A percentile compares a stretch with the other conserved stretches of the same genome.
Conservation (phyloP, 208 protist species). For the Acanthamoeba culbertsoni region DNA sequence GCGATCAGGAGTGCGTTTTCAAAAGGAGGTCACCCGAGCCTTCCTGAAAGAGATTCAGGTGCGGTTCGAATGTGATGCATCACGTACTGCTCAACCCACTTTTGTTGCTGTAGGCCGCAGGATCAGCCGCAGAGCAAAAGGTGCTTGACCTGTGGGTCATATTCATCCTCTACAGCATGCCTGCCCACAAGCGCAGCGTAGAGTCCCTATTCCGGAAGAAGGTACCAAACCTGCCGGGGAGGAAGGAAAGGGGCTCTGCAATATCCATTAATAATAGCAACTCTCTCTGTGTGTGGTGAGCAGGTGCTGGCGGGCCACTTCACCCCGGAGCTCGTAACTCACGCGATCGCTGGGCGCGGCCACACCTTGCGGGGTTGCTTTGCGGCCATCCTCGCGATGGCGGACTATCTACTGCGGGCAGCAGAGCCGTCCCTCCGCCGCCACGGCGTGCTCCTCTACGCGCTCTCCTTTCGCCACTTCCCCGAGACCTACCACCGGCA, state of each 20-base stretch:
- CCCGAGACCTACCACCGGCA: neutral
- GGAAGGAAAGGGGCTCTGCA: no score
- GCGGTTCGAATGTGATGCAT: neutral
- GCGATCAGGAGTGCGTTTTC: neutral
- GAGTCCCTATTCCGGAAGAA: neutral
- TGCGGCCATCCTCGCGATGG: neutral
- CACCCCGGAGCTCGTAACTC: neutral
- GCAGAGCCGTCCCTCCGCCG: neutral
- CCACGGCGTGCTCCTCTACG: neutral
- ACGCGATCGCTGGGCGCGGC: neutral
- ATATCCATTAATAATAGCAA: neutral
- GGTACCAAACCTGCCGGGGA: no score
- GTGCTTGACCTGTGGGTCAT: neutral
- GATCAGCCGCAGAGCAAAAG: neutral
- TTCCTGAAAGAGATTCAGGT: constrained; percentile 2
- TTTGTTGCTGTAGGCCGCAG: neutral
- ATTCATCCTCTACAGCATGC: neutral
- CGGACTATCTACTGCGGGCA: neutral
- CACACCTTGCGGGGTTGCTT: neutral
- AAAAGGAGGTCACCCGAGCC: neutral
- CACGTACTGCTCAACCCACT: neutral
- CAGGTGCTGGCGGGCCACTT: neutral
- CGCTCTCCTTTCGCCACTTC: neutral
- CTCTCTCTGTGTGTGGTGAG: neutral
- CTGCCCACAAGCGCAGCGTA: neutral